Conservation (phyloP, 225 moss, liverwort and hornwort genomes). For the Marchantia paleacea region DNA sequence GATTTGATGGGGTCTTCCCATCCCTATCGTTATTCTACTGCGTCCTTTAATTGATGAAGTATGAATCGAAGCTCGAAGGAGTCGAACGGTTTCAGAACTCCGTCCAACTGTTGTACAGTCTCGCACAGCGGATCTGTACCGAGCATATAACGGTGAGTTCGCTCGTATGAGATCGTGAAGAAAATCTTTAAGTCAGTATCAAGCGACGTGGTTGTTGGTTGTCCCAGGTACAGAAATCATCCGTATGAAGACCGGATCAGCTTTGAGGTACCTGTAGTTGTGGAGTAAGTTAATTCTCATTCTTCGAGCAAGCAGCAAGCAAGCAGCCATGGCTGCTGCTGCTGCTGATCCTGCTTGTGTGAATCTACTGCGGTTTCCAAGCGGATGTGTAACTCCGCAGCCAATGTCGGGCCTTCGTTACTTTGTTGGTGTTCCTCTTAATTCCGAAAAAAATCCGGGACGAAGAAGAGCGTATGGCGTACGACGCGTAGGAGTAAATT, state of each 20-base stretch:
- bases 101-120: too few species aligned
- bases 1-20: too few species aligned
- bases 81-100: too few species aligned
- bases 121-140: too few species aligned
- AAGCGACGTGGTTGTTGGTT: neutral
- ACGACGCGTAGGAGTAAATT: neutral
- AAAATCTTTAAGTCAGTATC: too few species aligned
- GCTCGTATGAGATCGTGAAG: too few species aligned
- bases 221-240: neutral
- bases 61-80: too few species aligned
- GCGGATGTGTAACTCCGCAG: neutral
- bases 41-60: too few species aligned
- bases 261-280: neutral
- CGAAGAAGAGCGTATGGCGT: neutral
- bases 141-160: too few species aligned
- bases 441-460: neutral
- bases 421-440: slow-evolving; percentile 6
- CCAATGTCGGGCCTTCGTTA: neutral
- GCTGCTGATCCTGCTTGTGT: slow-evolving; percentile 4
- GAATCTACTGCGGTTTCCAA: neutral
- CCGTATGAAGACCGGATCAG: neutral
- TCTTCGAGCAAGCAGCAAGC: neutral
- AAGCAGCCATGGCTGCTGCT: slow-evolving; percentile 27
- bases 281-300: neutral
- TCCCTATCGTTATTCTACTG: too few species aligned